Percentiles rank a stretch among this genome's conserved stretches.
These are phyloP conservation scores for Xylariaceae sp. DNA, from an alignment of 2,329 filamentous ascomycete genomes.

Conservation along the genomic window DNA sequence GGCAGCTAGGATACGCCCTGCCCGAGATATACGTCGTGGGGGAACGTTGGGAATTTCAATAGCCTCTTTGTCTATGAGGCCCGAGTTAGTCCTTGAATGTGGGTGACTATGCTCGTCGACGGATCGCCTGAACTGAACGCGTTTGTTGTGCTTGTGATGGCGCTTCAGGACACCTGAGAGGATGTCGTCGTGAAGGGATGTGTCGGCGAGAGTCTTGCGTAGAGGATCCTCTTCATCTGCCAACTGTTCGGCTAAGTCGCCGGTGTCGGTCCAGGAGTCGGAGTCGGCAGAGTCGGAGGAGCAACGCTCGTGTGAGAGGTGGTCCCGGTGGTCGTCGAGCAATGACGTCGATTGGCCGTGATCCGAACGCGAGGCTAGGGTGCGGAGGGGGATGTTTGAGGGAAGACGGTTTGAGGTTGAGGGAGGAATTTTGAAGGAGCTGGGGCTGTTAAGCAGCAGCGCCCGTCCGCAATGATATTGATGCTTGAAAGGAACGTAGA, in stretches of 20 bases:
- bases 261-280: conserved; percentile 89
- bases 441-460: conserved; percentile 81
- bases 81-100: conserved; percentile 46
- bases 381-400: conserved; percentile 87
- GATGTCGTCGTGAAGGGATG: conserved; percentile 65
- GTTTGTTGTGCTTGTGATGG: conserved; percentile 57
- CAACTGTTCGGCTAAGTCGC: conserved; percentile 91
- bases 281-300: conserved; percentile 62
- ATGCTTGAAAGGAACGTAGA: conserved; percentile 30
- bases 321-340: conserved; percentile 50
- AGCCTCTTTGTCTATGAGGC: conserved; percentile 70
- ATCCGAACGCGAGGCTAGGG: conserved; percentile 58
- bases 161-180: conserved; percentile 58
- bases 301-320: conserved; percentile 52
- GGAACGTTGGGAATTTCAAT: conserved; percentile 79
- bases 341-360: conserved; percentile 54
- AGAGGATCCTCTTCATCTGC: conserved; percentile 83
- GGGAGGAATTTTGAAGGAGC: conserved; percentile 82
- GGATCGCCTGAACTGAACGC: conserved; percentile 70
- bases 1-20: conserved; percentile 73
- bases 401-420: conserved; percentile 70
- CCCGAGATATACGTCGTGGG: conserved; percentile 66
- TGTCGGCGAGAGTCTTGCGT: conserved; percentile 69
- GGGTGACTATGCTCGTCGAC: conserved; percentile 47
- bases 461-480: conserved; percentile 60